phyloP scores from a whole-genome alignment of 768 basidiomycete species.

The Tricholoma flavovirens region DNA sequence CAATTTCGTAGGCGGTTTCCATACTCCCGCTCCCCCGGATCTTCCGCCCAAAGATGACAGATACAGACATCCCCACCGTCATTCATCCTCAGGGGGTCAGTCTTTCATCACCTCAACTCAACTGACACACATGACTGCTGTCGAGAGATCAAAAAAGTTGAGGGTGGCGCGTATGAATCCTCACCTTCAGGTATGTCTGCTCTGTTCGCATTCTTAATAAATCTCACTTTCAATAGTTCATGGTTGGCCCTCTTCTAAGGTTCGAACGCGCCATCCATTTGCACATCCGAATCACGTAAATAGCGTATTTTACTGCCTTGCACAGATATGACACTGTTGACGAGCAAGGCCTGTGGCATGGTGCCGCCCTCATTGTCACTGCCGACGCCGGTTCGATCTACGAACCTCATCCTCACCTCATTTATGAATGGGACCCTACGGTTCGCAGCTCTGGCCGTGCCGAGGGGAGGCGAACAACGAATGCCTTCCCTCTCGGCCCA shows the following conservation, averaged over 20 bases:
- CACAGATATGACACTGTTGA: constrained; percentile 85
- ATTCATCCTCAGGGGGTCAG: constrained; percentile 17
- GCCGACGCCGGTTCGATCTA: constrained; percentile 77
- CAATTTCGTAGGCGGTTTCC: constrained; percentile 53
- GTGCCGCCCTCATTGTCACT: constrained; percentile 84
- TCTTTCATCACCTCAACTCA: constrained; percentile 30
- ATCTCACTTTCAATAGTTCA: constrained; percentile 43
- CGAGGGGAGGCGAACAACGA: constrained; percentile 16
- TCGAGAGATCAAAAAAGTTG: constrained; percentile 59
- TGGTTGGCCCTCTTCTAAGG: constrained; percentile 84
- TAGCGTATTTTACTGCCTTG: constrained; percentile 1
- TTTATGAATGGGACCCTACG: constrained; percentile 71
- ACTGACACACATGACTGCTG: constrained; percentile 48
- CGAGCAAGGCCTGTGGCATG: constrained; percentile 74
- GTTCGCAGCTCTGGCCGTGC: constrained; percentile 11
- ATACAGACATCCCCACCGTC: constrained; percentile 15
- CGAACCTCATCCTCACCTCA: constrained; percentile 64
- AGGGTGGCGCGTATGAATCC: constrained; percentile 69
- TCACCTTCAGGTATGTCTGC: constrained; percentile 54
- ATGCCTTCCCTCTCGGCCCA: constrained; percentile 55
- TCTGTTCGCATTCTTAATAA: background rate
- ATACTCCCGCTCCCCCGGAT: constrained; percentile 39
- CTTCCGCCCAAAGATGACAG: constrained; percentile 41
- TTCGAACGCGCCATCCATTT: constrained; percentile 16
- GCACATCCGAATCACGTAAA: background rate